Evolutionary conservation across 2,329 filamentous ascomycete species (phyloP).

Genomic region (Claviceps africana): DNA sequence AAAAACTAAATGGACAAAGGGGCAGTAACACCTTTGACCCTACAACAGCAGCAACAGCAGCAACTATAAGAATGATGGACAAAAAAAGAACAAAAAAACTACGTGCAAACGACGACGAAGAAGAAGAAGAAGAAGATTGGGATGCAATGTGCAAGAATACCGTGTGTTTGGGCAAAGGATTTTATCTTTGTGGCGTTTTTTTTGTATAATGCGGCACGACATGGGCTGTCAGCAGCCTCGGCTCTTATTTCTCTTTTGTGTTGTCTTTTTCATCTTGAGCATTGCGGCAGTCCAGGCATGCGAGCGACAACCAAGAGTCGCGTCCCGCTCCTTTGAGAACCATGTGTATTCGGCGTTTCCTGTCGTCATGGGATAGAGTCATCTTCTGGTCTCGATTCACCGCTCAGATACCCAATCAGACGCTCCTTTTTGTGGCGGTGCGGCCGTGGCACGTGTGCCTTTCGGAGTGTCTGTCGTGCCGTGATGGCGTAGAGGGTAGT

Average conservation of each 20-base stretch:
- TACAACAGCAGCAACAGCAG: background rate
- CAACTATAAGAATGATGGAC: background rate
- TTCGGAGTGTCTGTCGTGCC: too few species aligned
- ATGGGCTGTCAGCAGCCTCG: background rate
- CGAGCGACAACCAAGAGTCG: background rate
- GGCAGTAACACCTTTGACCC: background rate
- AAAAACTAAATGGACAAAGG: slow-evolving; percentile 8
- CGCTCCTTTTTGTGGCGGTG: background rate
- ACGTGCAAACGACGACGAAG: background rate
- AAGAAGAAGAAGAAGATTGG: too few species aligned
- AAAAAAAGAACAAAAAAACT: background rate
- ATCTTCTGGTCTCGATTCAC: background rate
- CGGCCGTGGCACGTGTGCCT: too few species aligned
- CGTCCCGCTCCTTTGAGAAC: background rate
- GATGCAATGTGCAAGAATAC: background rate
- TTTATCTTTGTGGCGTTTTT: background rate
- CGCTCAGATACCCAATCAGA: slow-evolving; percentile 6
- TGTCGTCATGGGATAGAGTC: background rate
- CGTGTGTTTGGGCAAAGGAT: background rate
- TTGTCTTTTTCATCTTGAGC: background rate
- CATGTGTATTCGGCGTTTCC: background rate
- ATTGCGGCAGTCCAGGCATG: background rate
- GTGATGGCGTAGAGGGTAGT: too few species aligned
- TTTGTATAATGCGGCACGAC: background rate
- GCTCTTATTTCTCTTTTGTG: background rate